These are phyloP conservation scores for Phytophthora cryptogea DNA, from an alignment of 352 stramenopile species.

Conservation along the genomic window DNA sequence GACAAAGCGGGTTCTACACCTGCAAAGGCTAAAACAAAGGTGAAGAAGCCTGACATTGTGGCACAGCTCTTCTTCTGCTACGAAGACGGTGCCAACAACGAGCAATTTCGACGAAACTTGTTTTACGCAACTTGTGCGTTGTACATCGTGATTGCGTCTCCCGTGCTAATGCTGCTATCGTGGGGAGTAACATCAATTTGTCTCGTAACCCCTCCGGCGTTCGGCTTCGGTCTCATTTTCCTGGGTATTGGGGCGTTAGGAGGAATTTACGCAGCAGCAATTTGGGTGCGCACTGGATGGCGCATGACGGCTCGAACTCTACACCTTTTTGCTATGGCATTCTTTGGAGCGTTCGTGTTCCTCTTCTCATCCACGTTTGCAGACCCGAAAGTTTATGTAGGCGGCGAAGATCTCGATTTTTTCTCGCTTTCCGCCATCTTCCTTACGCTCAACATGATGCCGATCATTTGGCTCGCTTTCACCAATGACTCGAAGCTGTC, in stretches of 20 bases:
- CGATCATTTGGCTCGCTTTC: slow-evolving; percentile 91
- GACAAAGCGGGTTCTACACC: slow-evolving; percentile 14
- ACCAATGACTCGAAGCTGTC: slow-evolving; percentile 88
- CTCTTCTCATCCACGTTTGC: slow-evolving; percentile 82
- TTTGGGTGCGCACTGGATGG: slow-evolving; percentile 81
- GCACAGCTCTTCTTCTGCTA: slow-evolving; percentile 83
- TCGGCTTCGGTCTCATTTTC: slow-evolving; percentile 84
- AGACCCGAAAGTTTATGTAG: slow-evolving; percentile 73
- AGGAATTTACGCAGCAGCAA: slow-evolving; percentile 48
- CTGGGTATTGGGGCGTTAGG: slow-evolving; percentile 52
- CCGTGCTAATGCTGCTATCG: slow-evolving; percentile 63
- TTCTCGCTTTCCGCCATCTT: slow-evolving; percentile 82
- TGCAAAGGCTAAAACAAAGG: not conserved
- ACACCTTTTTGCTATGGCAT: slow-evolving; percentile 51
- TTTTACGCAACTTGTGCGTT: slow-evolving; percentile 74
- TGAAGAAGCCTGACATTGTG: slow-evolving; percentile 61
- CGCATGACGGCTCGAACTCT: slow-evolving; percentile 75
- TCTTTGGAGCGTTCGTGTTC: slow-evolving; percentile 74
- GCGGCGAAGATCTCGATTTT: slow-evolving; percentile 71
- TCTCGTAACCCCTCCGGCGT: slow-evolving; percentile 70
- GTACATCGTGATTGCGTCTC: slow-evolving; percentile 55
- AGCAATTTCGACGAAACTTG: slow-evolving; percentile 76
- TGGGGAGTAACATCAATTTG: slow-evolving; percentile 78
- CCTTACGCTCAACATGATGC: slow-evolving; percentile 88
- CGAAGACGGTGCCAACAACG: slow-evolving; percentile 59